Base-by-base conservation (phyloP, 768 basidiomycete species). In the Heimioporus sp. region DNA sequence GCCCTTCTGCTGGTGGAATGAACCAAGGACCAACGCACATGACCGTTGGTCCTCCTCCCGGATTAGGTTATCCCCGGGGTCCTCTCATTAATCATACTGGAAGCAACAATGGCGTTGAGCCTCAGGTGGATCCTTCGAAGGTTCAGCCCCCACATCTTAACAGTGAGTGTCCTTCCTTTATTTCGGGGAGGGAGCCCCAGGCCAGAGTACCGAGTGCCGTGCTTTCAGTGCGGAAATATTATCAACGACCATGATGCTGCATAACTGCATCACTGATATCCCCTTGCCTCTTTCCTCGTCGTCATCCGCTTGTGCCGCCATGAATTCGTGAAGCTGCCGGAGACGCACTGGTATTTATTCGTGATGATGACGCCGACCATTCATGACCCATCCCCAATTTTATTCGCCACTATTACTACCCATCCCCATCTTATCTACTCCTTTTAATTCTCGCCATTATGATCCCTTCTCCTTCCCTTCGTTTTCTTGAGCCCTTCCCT, bases 201-300 rank as follows among this genome's bases (percentile, higher is more conserved):
- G 85, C 77, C 84, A 82, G 80, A 80, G 85, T 90, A 88, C 87
- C 89, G 79, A 90, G 86, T 74, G 72, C 86, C 85, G 83, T 87
- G 77, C 87, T 86, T 88, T 87, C 86, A 90, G 87, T 87, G 83
- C 86, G 86, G 84, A 86, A 84, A 80, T 74, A 81, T 75, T 81
- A 81, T 73, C 76, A 83, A 80, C 84, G 80, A 68, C 80, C 79
- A 75, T 88, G 77, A 88, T 65, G 53, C 60, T 61, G 61, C 65
- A 67, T 68, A 64, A 65, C 68, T 73, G 67, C 73, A 43, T 59
- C 63, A 45, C 54, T 61, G 31, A 47, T 65, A 20, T 51, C 55
- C 47, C 45, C 42, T 53, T 55, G 47, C 39, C 43, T 54, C 54
- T 61, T 61, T 53, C 63, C 52, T 57, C 58, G 52, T 64, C 59